Conservation (phyloP, 2,329 filamentous ascomycete genomes). For the Alternaria triticina region DNA sequence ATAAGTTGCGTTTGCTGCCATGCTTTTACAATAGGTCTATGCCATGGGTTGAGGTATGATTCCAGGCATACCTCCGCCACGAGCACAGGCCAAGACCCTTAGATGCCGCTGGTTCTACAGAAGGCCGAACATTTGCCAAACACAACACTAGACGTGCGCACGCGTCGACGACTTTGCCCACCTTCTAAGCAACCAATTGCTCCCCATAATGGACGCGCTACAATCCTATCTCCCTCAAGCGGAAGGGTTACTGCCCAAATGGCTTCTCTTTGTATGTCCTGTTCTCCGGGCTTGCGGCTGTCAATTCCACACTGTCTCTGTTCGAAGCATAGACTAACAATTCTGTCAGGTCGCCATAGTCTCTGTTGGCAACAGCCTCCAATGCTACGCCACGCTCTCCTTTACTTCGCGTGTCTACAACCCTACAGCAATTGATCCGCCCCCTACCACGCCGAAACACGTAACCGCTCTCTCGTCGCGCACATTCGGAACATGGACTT, state of each 20-base stretch:
- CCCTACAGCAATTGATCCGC: conserved; percentile 57
- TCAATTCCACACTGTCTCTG: not conserved
- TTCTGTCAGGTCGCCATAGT: conserved; percentile 74
- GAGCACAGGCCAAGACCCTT: conserved; percentile 10
- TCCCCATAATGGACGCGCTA: conserved; percentile 38
- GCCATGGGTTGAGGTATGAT: not conserved
- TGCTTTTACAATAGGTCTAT: not conserved
- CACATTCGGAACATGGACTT: conserved; percentile 87
- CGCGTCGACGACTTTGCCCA: not conserved
- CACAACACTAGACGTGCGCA: not conserved
- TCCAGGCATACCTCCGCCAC: not conserved
- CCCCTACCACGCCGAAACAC: conserved; percentile 51
- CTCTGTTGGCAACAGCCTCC: conserved; percentile 82
- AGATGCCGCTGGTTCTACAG: not conserved
- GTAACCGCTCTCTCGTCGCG: conserved; percentile 78
- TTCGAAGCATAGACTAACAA: not conserved
- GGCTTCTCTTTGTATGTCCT: conserved; percentile 66
- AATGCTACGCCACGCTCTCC: conserved; percentile 79
- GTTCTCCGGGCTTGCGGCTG: not conserved
- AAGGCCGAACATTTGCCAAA: not conserved
- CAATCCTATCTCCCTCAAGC: conserved; percentile 52
- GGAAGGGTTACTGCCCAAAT: conserved; percentile 66
- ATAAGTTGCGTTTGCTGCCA: not conserved
- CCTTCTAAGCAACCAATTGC: not conserved
- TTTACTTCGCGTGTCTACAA: conserved; percentile 90